Conservation (phyloP, 2,329 filamentous ascomycete species). For the Fusarium temperatum region DNA sequence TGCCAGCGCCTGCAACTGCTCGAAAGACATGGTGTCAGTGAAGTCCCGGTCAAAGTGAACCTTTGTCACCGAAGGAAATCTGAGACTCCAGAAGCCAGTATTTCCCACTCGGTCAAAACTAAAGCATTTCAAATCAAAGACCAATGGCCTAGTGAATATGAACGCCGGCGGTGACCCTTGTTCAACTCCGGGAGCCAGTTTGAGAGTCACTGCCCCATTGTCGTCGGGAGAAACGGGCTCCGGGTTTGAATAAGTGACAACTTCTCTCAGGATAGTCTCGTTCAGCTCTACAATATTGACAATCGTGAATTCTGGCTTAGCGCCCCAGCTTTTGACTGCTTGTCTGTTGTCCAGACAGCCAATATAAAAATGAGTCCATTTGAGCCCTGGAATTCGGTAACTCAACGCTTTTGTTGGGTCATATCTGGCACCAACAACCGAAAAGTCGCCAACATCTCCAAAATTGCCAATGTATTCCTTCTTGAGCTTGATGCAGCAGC, state of each 20-base stretch:
- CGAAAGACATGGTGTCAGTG: conserved; percentile 73
- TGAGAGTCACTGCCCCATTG: conserved; percentile 55
- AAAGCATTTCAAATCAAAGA: conserved; percentile 83
- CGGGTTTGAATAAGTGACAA: conserved; percentile 60
- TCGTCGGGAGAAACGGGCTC: conserved; percentile 49
- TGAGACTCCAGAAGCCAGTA: conserved; percentile 75
- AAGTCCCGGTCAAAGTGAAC: conserved; percentile 80
- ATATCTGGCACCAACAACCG: conserved; percentile 78
- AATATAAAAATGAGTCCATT: conserved; percentile 84
- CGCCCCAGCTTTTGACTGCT: conserved; percentile 60
- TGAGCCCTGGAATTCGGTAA: conserved; percentile 62
- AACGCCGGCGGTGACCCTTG: conserved; percentile 54
- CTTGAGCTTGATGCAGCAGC: conserved; percentile 82
- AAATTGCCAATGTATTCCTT: conserved; percentile 82
- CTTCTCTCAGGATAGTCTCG: conserved; percentile 57
- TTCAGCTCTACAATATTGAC: conserved; percentile 71
- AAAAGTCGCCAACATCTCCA: conserved; percentile 86
- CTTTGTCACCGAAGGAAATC: conserved; percentile 81
- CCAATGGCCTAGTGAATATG: conserved; percentile 74
- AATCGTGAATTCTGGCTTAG: conserved; percentile 70
- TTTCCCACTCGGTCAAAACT: conserved; percentile 79
- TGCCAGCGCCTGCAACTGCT: conserved; percentile 75
- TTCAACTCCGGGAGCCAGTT: conserved; percentile 56
- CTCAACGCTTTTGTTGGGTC: conserved; percentile 69
- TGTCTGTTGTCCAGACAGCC: conserved; percentile 78